Evolutionary conservation across 2,329 filamentous ascomycete species (phyloP).

Genomic region (Colletotrichum cordylinicola): DNA sequence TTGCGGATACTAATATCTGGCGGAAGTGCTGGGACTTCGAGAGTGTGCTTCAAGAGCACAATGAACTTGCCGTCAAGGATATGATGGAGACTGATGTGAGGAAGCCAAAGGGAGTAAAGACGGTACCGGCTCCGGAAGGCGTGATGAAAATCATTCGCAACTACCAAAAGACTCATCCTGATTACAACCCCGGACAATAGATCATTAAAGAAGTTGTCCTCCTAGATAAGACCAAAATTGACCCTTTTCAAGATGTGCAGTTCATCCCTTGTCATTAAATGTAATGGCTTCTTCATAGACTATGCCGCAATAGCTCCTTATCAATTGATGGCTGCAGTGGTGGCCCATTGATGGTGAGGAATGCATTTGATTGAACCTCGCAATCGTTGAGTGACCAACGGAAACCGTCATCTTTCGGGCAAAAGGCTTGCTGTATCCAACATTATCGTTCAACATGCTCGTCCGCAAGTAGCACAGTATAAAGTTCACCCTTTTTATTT

Average conservation of each 20-base stretch:
- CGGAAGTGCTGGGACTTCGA: constrained; percentile 6
- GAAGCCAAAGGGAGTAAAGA: neutral
- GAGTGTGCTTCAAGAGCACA: neutral
- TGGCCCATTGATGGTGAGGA: too few species aligned
- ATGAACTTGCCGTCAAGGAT: neutral
- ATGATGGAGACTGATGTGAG: neutral
- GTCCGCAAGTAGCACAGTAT: too few species aligned
- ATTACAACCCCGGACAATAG: constrained; percentile 1
- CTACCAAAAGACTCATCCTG: constrained; percentile 4
- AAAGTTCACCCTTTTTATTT: neutral
- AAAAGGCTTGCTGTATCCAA: too few species aligned
- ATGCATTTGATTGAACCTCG: too few species aligned
- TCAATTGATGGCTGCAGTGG: too few species aligned
- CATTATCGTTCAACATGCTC: too few species aligned
- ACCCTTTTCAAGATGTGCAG: neutral
- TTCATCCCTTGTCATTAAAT: neutral
- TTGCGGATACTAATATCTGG: neutral
- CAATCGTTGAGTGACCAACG: too few species aligned
- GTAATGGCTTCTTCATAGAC: neutral
- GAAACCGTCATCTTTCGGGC: too few species aligned
- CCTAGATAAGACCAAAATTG: neutral
- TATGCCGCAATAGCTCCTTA: too few species aligned
- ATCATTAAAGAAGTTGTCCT: neutral
- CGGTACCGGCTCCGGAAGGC: neutral
- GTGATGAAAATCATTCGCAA: constrained; percentile 1